Evolutionary conservation across 108 stramenopile genomes (phyloP).

Genomic region (Aurantiochytrium sp.): DNA sequence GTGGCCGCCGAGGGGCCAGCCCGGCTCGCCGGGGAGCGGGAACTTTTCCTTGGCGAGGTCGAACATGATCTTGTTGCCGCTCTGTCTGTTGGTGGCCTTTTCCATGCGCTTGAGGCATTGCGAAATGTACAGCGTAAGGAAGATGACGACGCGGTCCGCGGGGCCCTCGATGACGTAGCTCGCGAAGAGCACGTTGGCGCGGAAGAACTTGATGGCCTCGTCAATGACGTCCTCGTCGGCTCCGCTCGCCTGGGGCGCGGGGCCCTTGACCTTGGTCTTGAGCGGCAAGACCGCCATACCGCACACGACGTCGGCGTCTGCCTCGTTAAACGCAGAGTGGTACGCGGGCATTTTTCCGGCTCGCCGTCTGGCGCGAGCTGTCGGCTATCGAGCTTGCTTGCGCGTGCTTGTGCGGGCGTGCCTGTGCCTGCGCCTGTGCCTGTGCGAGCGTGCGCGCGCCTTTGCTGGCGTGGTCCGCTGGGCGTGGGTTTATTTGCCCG

Average conservation of each 20-base stretch:
- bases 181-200: slow-evolving; percentile 56
- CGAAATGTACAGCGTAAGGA: slow-evolving; percentile 57
- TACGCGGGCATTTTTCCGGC: slow-evolving; percentile 29
- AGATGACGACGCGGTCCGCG: slow-evolving; percentile 59
- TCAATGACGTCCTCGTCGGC: slow-evolving; percentile 59
- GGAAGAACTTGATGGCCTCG: slow-evolving; percentile 57
- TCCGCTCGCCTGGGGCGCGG: background rate
- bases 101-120: slow-evolving; percentile 51
- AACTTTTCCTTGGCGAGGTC: background rate
- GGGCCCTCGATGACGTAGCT: slow-evolving; percentile 52
- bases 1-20: slow-evolving; percentile 17
- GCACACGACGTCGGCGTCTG: background rate
- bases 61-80: background rate
- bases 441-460: too few species aligned
- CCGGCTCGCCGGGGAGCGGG: slow-evolving; percentile 39
- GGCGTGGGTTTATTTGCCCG: too few species aligned
- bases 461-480: too few species aligned
- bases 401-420: too few species aligned
- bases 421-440: too few species aligned
- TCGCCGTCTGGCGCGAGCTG: too few species aligned
- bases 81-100: slow-evolving; percentile 29
- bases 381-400: too few species aligned
- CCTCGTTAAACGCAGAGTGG: background rate
- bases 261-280: background rate
- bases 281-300: slow-evolving; percentile 24